These are phyloP conservation scores for Luvunga scandens DNA, from an alignment of 345 rosid genomes.

Conservation along the genomic window DNA sequence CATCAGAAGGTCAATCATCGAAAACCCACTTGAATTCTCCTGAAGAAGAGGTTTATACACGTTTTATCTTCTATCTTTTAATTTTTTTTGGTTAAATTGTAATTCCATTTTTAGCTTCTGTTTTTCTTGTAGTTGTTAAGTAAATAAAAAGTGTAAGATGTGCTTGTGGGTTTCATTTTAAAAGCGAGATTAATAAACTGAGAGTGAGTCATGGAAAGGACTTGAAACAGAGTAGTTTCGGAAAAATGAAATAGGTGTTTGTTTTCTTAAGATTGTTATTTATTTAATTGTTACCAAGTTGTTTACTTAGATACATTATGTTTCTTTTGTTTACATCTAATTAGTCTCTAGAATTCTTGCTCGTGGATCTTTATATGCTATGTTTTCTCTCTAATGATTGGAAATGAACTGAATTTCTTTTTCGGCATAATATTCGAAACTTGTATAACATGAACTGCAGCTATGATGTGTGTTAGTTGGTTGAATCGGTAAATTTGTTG, in stretches of 20 bases:
- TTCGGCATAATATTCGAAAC: neutral
- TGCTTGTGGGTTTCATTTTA: neutral
- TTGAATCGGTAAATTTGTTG: no score
- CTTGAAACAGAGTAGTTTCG: neutral
- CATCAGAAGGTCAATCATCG: neutral
- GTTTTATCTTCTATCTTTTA: neutral
- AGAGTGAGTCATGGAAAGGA: neutral
- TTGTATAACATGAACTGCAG: neutral
- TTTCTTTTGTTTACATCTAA: neutral
- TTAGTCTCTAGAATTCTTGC: neutral
- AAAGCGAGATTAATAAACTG: neutral
- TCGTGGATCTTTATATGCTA: neutral
- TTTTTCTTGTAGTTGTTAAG: no score
- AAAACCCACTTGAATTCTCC: neutral
- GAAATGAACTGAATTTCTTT: neutral
- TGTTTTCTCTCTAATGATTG: neutral
- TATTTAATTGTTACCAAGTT: neutral
- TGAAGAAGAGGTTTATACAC: neutral
- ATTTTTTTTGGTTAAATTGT: neutral
- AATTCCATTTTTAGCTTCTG: neutral
- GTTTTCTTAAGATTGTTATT: neutral
- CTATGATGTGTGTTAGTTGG: no score
- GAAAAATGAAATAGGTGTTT: neutral
- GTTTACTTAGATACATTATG: neutral
- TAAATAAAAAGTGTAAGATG: neutral